phyloP scores from a whole-genome alignment of 2,329 filamentous ascomycete genomes.

The Hypoxylon sp. region DNA sequence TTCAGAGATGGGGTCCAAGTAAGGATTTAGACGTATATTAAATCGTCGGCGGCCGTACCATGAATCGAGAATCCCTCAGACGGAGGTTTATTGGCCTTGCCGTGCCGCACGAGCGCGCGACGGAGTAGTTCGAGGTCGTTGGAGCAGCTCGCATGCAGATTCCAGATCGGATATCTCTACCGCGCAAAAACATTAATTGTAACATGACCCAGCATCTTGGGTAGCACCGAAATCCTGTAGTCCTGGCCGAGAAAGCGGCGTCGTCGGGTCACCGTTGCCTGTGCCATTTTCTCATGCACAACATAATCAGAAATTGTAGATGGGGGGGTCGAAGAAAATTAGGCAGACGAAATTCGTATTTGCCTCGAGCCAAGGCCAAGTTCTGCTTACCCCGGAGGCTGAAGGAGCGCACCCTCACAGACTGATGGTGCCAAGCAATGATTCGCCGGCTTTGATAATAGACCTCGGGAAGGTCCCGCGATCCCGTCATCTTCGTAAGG shows the following conservation, averaged over 20 bases:
- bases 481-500: conserved; percentile 34
- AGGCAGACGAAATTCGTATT: conserved; percentile 15
- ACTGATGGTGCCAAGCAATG: conserved; percentile 16
- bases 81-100: conserved; percentile 13
- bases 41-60: conserved; percentile 25
- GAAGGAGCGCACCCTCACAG: conserved; percentile 32
- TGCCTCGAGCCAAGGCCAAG: conserved; percentile 16
- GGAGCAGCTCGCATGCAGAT: conserved; percentile 33
- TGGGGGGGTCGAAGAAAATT: not conserved
- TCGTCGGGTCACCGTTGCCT: conserved; percentile 20
- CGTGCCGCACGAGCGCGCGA: conserved; percentile 29
- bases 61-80: conserved; percentile 24
- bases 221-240: conserved; percentile 36
- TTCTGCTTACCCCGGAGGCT: conserved; percentile 21
- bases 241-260: conserved; percentile 22
- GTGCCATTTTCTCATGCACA: conserved; percentile 27
- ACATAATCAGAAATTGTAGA: conserved; percentile 36
- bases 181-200: conserved; percentile 28
- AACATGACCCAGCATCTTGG: conserved; percentile 31
- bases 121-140: conserved; percentile 19
- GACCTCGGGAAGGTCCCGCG: conserved; percentile 33
- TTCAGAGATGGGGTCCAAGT: conserved; percentile 32
- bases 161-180: conserved; percentile 34
- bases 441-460: conserved; percentile 14
- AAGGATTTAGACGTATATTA: conserved; percentile 32